Evolutionary conservation across 1,139 yeast genomes (phyloP), one percentile per base, ranked within the genome.

Genomic region (Kurtzmaniella quercitrusa): DNA sequence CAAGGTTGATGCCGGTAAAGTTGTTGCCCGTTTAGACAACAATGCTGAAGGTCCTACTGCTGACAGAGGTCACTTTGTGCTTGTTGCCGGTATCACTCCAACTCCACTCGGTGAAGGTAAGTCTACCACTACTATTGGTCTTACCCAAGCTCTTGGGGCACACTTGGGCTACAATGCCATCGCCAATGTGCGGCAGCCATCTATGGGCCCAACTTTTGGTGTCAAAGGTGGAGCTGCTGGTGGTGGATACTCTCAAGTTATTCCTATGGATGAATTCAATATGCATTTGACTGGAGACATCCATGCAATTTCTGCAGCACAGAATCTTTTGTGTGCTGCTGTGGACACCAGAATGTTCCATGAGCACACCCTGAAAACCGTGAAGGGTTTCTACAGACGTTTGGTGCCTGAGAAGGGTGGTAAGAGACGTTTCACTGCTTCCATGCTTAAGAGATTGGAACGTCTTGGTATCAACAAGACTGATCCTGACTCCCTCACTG

Each of bases 161-260:
- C 91, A 84, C 55, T 69, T 84, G 57, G 75, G 78, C 38, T 74
- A 72, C 50, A 82, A 84, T 46, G 76, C 88, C 14, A 75, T 85
- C 61, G 94, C 93, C 42, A 84, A 84, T 54, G 89, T 85, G 38
- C 77, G 94, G 64, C 94, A 85, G 59, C 93, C 94, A 12, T 82
- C 89, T 12, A 84, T 84, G 91, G 94, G 94, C 18, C 94, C 94
- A 42, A 85, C 93, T 8, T 84, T 85, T 56, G 94, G 94, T 62
- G 87, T 84, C 45, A 85, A 85, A 63, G 94, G 94, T 59, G 93
- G 93, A 62, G 94, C 94, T 48, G 93, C 94, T 9, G 94, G 94
- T 53, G 94, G 93, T 59, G 93, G 93, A 42, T 84, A 84, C 57
- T 76, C 94, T 6, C 93, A 85, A 62, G 93, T 84, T 19, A 84